Evolutionary conservation across 2,329 filamentous ascomycete genomes (phyloP), one percentile per base, ranked within the genome.

Genomic region (Cladosporium colombiae): DNA sequence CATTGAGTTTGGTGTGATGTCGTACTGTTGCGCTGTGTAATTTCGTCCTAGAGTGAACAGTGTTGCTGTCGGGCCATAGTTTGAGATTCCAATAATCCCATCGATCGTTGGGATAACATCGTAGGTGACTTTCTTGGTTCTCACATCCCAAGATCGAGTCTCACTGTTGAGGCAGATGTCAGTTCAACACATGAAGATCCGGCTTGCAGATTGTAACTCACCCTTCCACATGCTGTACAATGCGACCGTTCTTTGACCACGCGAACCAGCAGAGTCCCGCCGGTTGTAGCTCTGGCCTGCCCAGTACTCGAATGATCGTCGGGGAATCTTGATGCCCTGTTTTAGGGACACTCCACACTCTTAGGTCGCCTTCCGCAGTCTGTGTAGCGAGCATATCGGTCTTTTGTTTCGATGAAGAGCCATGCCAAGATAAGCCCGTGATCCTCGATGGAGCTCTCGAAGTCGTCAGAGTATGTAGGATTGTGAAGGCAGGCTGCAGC

Each of bases 361-460:
- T 87, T 55, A 99, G 82, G 75, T 99, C 94, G 23, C 95, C 94
- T 75, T 97, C 93, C 61, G 90, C 86, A 3, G 92, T 95, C 79
- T 98, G 94, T 10, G 93, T 91, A 1, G 94, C 94, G 73, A 99
- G 82, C 95, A 99, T 99, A 74, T 98, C 94, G 0, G 95, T 97
- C 79, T 96, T 97, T 78, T 97, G 93, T 70, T 93, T 92, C 0
- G 93, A 91, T 0, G 95, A 97, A 0, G 95, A 97, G 44, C 94
- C 93, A 83, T 99, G 95, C 95, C 95, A 99, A 66, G 92, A 88
- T 23, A 99, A 81, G 10, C 89, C 91, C 4, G 93, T 88, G 60
- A 99, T 93, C 2, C 92, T 91, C 0, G 94, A 97, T 1, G 95
- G 94, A 1, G 88, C 87, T 72, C 92, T 85, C 0, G 90, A 91